Evolutionary conservation across 192 early-diverging fungal species (phyloP).

Genomic region (Rhizoclosmatium globosum): DNA sequence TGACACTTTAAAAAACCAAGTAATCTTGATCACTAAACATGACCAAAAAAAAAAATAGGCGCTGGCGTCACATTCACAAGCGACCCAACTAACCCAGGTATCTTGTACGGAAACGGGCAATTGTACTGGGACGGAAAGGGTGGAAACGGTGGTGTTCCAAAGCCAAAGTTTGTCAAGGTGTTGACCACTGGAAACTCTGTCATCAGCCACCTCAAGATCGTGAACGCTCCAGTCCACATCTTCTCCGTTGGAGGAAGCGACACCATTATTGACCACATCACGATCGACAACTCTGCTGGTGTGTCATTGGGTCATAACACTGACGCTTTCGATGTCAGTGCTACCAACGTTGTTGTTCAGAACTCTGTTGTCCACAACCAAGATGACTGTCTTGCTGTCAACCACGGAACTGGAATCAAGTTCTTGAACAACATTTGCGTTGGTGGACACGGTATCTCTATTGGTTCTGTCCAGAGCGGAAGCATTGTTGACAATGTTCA

Average conservation of each 20-base stretch:
- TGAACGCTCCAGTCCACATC: conserved; percentile 51
- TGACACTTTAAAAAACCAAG: too few species aligned
- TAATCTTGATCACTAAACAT: too few species aligned
- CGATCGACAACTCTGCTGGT: conserved; percentile 50
- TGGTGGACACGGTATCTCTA: conserved; percentile 52
- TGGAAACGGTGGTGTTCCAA: conserved; percentile 48
- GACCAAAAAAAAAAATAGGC: not conserved
- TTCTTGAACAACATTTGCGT: conserved; percentile 50
- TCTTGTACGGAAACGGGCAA: conserved; percentile 49
- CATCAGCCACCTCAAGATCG: conserved; percentile 41
- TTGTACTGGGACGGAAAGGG: conserved; percentile 58
- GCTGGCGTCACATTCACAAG: not conserved
- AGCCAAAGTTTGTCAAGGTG: conserved; percentile 37
- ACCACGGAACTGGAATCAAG: conserved; percentile 53
- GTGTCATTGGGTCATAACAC: conserved; percentile 32
- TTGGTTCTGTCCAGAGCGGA: conserved; percentile 28
- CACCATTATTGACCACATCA: conserved; percentile 44
- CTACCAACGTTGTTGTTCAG: conserved; percentile 44
- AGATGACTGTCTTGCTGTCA: conserved; percentile 63
- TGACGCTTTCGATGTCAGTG: conserved; percentile 28
- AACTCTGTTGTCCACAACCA: conserved; percentile 50
- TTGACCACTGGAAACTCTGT: conserved; percentile 33
- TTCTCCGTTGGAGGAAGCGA: conserved; percentile 46
- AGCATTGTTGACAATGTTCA: conserved; percentile 49
- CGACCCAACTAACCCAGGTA: not conserved